phyloP scores from a whole-genome alignment of 2,329 filamentous ascomycete genomes.

The Xylaria sp. region DNA sequence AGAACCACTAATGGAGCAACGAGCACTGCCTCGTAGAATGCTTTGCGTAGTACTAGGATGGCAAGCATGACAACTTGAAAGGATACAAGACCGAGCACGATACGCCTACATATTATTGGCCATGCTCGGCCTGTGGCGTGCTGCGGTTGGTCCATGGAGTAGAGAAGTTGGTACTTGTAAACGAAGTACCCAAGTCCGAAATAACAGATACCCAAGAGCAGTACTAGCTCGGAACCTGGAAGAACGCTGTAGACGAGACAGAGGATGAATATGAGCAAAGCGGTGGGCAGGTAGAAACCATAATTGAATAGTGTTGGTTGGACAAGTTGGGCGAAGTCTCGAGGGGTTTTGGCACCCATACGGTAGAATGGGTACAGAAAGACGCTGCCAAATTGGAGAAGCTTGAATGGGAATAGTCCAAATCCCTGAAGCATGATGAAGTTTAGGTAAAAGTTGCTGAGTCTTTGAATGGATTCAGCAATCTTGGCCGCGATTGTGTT shows the following conservation, averaged over 20 bases:
- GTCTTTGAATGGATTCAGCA: conserved; percentile 76
- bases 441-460: conserved; percentile 89
- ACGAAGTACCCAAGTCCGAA: conserved; percentile 86
- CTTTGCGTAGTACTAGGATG: conserved; percentile 78
- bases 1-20: conserved; percentile 80
- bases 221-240: conserved; percentile 79
- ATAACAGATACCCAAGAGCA: conserved; percentile 84
- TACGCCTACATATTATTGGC: conserved; percentile 94
- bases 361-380: conserved; percentile 83
- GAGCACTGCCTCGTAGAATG: conserved; percentile 76
- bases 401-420: conserved; percentile 91
- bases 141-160: conserved; percentile 97
- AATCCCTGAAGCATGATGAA: conserved; percentile 93
- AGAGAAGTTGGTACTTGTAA: conserved; percentile 97
- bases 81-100: conserved; percentile 85
- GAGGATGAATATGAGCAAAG: conserved; percentile 91
- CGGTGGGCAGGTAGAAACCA: conserved; percentile 93
- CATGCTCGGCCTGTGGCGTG: conserved; percentile 93
- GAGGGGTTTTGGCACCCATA: conserved; percentile 83
- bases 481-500: conserved; percentile 79
- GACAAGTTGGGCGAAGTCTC: conserved; percentile 85
- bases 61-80: conserved; percentile 94
- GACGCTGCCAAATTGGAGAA: conserved; percentile 89
- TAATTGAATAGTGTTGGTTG: conserved; percentile 92
- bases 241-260: conserved; percentile 95